These are phyloP conservation scores for Mycena chlorophos DNA, from an alignment of 768 basidiomycete species.

Conservation along the genomic window DNA sequence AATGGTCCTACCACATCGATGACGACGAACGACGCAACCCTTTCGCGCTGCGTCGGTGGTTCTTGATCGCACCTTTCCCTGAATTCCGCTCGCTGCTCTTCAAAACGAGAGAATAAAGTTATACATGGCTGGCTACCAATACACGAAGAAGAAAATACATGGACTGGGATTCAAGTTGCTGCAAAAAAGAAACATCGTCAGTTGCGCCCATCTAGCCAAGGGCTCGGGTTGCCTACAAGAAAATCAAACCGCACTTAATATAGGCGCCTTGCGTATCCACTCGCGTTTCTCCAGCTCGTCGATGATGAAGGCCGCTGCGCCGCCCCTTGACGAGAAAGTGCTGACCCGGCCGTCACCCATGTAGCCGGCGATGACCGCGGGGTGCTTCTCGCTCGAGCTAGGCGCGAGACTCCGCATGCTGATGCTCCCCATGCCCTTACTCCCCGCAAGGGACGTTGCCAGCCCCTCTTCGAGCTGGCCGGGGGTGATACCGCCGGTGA, in stretches of 20 bases:
- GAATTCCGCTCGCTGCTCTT: too few relatives aligned
- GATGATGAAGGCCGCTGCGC: slow-evolving; percentile 61
- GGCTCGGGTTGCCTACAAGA: too few relatives aligned
- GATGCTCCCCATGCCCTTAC: not conserved
- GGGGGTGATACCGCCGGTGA: not conserved
- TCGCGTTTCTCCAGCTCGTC: slow-evolving; percentile 55
- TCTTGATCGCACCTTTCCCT: too few relatives aligned
- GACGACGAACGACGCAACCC: too few relatives aligned
- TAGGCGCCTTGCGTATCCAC: slow-evolving; percentile 58
- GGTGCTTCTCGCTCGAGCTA: slow-evolving; percentile 41
- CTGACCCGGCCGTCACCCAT: slow-evolving; percentile 38
- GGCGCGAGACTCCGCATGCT: not conserved
- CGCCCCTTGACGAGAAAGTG: slow-evolving; percentile 51
- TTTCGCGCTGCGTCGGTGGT: too few relatives aligned
- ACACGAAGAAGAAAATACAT: too few relatives aligned
- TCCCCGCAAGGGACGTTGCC: not conserved
- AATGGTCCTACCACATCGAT: too few relatives aligned
- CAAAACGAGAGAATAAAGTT: too few relatives aligned
- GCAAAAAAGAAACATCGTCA: too few relatives aligned
- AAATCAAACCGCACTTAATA: slow-evolving; percentile 31
- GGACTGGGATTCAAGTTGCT: too few relatives aligned
- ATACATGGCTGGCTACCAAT: too few relatives aligned
- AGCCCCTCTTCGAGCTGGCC: not conserved
- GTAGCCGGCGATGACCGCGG: slow-evolving; percentile 62
- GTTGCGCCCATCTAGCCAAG: too few relatives aligned